Base-by-base conservation (phyloP, 1,284 basidiomycete species). In the Sporisorium exsertum region DNA sequence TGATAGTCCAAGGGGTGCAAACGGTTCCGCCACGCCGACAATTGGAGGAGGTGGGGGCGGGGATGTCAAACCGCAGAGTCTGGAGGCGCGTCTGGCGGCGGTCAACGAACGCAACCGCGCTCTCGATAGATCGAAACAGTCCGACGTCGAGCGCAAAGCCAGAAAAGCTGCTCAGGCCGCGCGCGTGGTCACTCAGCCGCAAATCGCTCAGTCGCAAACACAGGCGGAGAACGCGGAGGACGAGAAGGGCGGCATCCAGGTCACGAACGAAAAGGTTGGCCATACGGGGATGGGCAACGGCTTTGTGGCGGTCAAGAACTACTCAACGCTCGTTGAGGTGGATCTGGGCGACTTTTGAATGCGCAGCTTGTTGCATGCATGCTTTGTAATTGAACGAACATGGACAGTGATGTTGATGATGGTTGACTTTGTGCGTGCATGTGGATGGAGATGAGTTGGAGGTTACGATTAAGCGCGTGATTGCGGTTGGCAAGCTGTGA, bases 101-200 rank as follows among this genome's bases (percentile, higher is more conserved):
- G 91, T 97, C 67, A 96, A 95, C 84, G 93, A 95, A 86, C 90
- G 93, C 57, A 96, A 97, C 84, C 89, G 93, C 46, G 90, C 89
- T 76, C 90, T 91, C 51, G 96, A 95, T 67, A 81, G 91, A 69
- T 93, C 94, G 78, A 89, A 90, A 1, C 90, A 94, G 68, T 88
- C 92, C 54, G 90, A 90, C 73, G 92, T 93, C 0, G 94, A 95
- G 86, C 83, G 91, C 1, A 81, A 80, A 51, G 81, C 91, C 68
- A 87, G 89, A 9, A 91, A 92, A 75, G 50, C 51, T 10, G n/a
- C 49, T 4, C 45, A 42, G 63, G 49, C 54, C 5, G 53, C 16
- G 15, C 55, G 42, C 32, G 15, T 35, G 24, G 24, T 15, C 16
- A 5, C 24, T 12, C 49, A 24, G 42, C 51, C 46, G 54, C 20